phyloP scores from a whole-genome alignment of 257 asterid species.

The Scutellaria baicalensis region DNA sequence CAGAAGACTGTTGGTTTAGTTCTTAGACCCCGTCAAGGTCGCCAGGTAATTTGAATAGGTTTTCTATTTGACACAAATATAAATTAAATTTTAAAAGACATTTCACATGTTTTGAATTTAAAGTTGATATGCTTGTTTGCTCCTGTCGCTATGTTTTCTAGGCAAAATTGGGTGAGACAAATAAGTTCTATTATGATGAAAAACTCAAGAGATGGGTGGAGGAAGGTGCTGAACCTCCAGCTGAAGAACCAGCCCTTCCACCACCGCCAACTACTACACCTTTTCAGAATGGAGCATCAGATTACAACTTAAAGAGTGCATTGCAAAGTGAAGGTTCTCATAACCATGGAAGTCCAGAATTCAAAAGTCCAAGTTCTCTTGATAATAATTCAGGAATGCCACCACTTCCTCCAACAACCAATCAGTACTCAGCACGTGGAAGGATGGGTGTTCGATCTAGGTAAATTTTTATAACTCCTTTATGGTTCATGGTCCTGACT shows the following conservation, averaged over 20 bases:
- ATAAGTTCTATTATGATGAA: conserved; percentile 84
- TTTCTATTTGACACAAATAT: not conserved
- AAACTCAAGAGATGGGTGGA: conserved; percentile 97
- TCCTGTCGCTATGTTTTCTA: conserved; percentile 15
- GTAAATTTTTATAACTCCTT: conserved; percentile 28
- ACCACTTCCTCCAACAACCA: conserved; percentile 92
- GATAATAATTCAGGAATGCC: conserved; percentile 81
- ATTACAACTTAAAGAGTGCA: conserved; percentile 61
- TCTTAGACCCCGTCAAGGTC: conserved; percentile 51
- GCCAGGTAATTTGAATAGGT: conserved; percentile 28
- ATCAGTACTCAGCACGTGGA: conserved; percentile 84
- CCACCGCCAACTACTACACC: conserved; percentile 74
- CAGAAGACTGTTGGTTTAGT: conserved; percentile 60
- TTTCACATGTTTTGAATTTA: not conserved
- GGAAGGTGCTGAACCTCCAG: conserved; percentile 77
- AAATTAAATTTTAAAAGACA: not conserved
- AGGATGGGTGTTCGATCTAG: conserved; percentile 81
- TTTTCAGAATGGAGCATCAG: conserved; percentile 77
- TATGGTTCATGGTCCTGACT: not conserved
- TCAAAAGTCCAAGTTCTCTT: conserved; percentile 38
- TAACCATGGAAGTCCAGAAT: conserved; percentile 51
- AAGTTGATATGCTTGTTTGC: not conserved
- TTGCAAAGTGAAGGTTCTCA: conserved; percentile 47
- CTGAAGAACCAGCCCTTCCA: conserved; percentile 63
- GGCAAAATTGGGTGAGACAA: conserved; percentile 92